phyloP scores from a whole-genome alignment of 768 basidiomycete genomes.

The Peribolospora baueri region DNA sequence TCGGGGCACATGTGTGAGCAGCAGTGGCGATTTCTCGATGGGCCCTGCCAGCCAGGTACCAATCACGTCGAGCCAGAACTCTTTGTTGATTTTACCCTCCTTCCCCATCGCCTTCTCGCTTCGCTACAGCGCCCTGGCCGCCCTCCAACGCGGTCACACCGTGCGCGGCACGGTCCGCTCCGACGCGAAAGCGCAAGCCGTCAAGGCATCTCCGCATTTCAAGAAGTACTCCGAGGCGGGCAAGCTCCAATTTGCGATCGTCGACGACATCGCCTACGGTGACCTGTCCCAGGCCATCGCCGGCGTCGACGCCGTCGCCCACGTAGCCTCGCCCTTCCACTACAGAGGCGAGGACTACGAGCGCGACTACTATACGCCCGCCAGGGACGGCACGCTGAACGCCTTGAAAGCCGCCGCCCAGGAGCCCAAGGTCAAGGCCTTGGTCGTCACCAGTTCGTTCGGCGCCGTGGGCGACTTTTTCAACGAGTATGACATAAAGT shows the following conservation, averaged over 20 bases:
- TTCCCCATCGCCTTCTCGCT: too few species aligned
- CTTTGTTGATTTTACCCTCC: too few species aligned
- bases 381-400: conserved; percentile 13
- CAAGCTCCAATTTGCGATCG: conserved; percentile 11
- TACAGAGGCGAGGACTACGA: conserved; percentile 9
- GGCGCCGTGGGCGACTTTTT: conserved; percentile 9
- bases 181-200: conserved; percentile 8
- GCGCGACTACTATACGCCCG: conserved; percentile 11
- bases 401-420: conserved; percentile 13
- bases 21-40: too few species aligned
- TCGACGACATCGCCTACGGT: conserved; percentile 13
- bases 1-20: not conserved
- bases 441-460: conserved; percentile 11
- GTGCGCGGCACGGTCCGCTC: conserved; percentile 17
- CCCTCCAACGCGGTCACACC: conserved; percentile 14
- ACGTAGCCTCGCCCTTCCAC: conserved; percentile 13
- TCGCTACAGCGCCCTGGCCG: conserved; percentile 7
- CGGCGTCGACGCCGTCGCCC: conserved; percentile 13
- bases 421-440: conserved; percentile 10
- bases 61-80: too few species aligned
- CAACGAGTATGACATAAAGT: not conserved
- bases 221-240: conserved; percentile 7
- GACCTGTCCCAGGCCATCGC: conserved; percentile 14
- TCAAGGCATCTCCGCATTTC: conserved; percentile 7
- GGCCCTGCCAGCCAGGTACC: too few species aligned